phyloP scores from a whole-genome alignment of 2,329 filamentous ascomycete species.

The Gaeumannomyces tritici region DNA sequence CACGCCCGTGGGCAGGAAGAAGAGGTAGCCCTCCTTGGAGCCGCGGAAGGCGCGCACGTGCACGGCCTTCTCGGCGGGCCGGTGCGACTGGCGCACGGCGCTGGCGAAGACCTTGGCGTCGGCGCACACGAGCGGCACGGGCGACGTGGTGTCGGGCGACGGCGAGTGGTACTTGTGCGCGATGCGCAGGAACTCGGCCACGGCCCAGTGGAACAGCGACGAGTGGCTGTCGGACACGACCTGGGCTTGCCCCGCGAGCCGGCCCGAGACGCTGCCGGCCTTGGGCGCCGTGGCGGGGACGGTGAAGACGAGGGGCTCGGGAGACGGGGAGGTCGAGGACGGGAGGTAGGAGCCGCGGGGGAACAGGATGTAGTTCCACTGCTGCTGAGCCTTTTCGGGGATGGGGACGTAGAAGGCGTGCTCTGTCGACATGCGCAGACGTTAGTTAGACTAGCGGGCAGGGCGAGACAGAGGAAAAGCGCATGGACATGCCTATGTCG shows the following conservation, averaged over 20 bases:
- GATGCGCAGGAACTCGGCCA: conserved; percentile 38
- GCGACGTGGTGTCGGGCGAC: conserved; percentile 29
- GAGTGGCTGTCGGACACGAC: conserved; percentile 50
- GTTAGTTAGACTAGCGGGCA: not conserved
- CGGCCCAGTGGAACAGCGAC: conserved; percentile 51
- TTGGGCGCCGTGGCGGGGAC: conserved; percentile 51
- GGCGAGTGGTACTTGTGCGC: not conserved
- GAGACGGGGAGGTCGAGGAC: conserved; percentile 19
- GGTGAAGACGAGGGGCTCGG: conserved; percentile 56
- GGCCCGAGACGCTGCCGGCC: conserved; percentile 43
- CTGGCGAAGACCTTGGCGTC: conserved; percentile 50
- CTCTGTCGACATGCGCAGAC: conserved; percentile 27
- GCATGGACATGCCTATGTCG: conserved; percentile 48
- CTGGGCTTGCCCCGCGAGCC: conserved; percentile 36
- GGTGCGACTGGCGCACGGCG: conserved; percentile 43
- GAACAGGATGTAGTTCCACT: conserved; percentile 57
- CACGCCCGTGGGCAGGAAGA: conserved; percentile 57
- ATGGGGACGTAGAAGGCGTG: conserved; percentile 55
- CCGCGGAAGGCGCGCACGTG: conserved; percentile 58
- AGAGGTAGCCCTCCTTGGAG: conserved; percentile 59
- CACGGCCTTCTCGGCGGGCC: conserved; percentile 52
- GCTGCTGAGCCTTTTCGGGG: conserved; percentile 54
- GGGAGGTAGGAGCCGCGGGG: conserved; percentile 43
- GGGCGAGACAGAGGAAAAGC: not conserved
- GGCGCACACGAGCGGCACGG: conserved; percentile 38